Evolutionary conservation across 345 rosid species (phyloP), one percentile per base, ranked within the genome.

Genomic region (Citrus inodora): DNA sequence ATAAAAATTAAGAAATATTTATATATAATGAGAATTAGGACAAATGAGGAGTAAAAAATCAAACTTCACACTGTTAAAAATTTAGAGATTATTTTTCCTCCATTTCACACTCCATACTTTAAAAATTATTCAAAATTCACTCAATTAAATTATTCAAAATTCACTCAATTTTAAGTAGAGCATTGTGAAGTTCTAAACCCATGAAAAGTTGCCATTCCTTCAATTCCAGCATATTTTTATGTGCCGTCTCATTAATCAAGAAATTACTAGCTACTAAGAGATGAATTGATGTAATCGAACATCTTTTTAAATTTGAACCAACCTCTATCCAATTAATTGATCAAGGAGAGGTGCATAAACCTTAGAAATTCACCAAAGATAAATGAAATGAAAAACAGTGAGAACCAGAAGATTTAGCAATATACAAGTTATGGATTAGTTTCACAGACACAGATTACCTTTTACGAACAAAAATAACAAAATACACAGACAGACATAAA

Each of bases 41-140:
- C 0, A 2, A 0, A 2, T 37, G 9, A 0, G 5, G 0, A 37
- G 0, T 37, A 37, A 1, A 37, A 37, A 37, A 37, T 37, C 9
- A 7, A 37, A 37, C 40, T 37, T 37, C 1, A 7, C 0, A 7
- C 1, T 6, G 0, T 37, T 37, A 37, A 37, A 37, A 37, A 37
- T 37, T 37, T 37, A 37, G 1, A 35, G 0, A 35, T 5, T 35
- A 6, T 35, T 37, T 37, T 37, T 1, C 5, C 1, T 7, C 1
- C 0, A 38, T 7, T 38, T 38, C 9, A 0, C 2, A 38, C 2
- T 7, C 9, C 9, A 35, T 7, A 7, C 1, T 38, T 38, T 7
- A 1, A 1, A 38, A 8, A 38, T 1, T 38, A 38, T 7, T 38
- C 0, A 38, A 7, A 38, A 7, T 8, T 38, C 9, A 38, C 8